These are phyloP conservation scores for Tripterygium wilfordii DNA, from an alignment of 177 flowering plant genomes.

Conservation along the genomic window DNA sequence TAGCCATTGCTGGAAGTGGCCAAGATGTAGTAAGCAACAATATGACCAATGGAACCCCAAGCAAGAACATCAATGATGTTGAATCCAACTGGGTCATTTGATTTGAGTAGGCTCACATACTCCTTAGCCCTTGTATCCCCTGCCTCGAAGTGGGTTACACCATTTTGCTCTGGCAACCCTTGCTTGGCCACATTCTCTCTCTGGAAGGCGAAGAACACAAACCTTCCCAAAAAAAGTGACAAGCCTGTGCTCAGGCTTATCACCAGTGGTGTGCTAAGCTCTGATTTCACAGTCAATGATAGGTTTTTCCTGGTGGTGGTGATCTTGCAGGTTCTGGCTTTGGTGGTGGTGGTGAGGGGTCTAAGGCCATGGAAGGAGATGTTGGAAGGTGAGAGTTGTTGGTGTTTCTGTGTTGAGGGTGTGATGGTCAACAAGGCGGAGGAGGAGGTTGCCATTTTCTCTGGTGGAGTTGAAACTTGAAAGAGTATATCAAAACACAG, in stretches of 20 bases:
- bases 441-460: constrained; percentile 41
- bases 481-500: too few relatives aligned
- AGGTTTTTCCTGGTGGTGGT: constrained; percentile 3
- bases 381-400: constrained; percentile 19
- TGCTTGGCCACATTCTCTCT: constrained; percentile 95
- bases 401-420: constrained; percentile 21
- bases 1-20: constrained; percentile 98
- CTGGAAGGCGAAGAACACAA: constrained; percentile 98
- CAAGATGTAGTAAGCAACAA: constrained; percentile 90
- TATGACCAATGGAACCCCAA: constrained; percentile 98
- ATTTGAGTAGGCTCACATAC: constrained; percentile 84
- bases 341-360: constrained; percentile 47
- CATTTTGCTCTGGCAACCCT: constrained; percentile 88
- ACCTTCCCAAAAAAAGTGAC: constrained; percentile 86
- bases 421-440: constrained; percentile 41
- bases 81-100: constrained; percentile 95
- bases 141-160: constrained; percentile 87
- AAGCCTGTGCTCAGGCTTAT: constrained; percentile 95
- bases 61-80: constrained; percentile 96
- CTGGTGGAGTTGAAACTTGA: background rate
- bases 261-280: constrained; percentile 65
- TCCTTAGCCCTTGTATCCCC: constrained; percentile 91
- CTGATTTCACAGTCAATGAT: constrained; percentile 34
- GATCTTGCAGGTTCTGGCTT: constrained; percentile 12
- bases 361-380: constrained; percentile 63